phyloP scores from a whole-genome alignment of 78 protist species.

The Diacronema lutheri region DNA sequence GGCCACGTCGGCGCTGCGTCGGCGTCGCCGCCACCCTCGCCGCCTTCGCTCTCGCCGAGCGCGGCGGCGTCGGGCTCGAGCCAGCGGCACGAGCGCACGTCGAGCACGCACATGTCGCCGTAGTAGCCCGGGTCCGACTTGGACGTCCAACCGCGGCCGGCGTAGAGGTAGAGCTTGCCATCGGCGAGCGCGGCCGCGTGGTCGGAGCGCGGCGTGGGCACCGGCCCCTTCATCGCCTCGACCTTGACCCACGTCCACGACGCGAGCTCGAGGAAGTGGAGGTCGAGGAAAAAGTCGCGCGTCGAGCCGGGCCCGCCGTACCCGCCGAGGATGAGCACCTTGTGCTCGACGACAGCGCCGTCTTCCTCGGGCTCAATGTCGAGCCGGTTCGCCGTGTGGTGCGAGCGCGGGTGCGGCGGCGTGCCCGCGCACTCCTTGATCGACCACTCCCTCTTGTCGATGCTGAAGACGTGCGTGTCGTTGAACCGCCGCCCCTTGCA shows the following conservation, averaged over 20 bases:
- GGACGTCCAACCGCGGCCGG: slow-evolving; percentile 4
- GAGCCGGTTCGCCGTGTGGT: slow-evolving; percentile 3
- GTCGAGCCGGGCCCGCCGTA: slow-evolving; percentile 9
- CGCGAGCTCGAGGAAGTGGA: background rate
- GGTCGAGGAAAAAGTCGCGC: background rate
- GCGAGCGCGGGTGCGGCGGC: slow-evolving; percentile 5
- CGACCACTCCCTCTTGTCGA: background rate
- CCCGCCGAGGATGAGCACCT: background rate
- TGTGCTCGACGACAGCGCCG: background rate
- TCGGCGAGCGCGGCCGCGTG: background rate
- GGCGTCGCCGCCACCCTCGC: background rate
- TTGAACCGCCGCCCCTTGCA: background rate
- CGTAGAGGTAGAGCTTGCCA: background rate
- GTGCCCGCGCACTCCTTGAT: slow-evolving; percentile 16
- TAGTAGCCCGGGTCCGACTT: background rate
- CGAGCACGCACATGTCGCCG: background rate
- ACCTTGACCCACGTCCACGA: slow-evolving; percentile 6
- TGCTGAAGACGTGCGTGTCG: background rate
- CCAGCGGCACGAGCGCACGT: background rate
- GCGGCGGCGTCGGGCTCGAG: too few relatives aligned
- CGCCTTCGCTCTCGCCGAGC: too few relatives aligned
- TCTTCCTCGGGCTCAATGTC: background rate
- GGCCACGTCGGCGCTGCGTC: background rate
- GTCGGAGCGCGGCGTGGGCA: slow-evolving; percentile 9
- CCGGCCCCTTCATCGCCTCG: background rate